Evolutionary conservation across 495 filamentous ascomycete species (phyloP), one percentile per base, ranked within the genome.

Genomic region (Entonaema liquescens): DNA sequence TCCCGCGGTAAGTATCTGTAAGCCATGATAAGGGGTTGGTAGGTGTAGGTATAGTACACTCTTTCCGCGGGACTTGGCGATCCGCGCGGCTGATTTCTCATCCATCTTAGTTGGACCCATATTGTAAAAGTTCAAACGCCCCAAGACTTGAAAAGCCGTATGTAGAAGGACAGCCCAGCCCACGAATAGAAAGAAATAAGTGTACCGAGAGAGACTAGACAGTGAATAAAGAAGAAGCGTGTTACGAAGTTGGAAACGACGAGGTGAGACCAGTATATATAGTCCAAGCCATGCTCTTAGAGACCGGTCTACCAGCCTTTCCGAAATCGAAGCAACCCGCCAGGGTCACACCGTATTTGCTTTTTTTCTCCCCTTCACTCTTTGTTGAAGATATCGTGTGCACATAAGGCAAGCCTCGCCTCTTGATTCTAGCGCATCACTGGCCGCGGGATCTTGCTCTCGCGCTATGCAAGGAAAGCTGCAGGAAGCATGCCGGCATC

Each of bases 101-200:
- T 83, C 80, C 79, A 85, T 83, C 52, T 77, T 79, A 40, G 75
- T 74, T 47, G 78, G 77, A 29, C 78, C 77, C 81, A 82, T 83
- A 11, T 44, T 75, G 50, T 17, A 23, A 61, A 17, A 33, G 23
- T 13, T 44, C 17, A 17, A 33, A 33, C 11, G 15, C 17, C 15
- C 2, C 7, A 31, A 36, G 13, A 12, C 8, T 35, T n/a, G 11
- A 29, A 12, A 53, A 42, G 29, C 12, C 12, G 26, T 28, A 53
- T 13, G 25, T 29, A 7, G 26, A 29, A 36, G 23, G 17, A 52
- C 31, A 7, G 15, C 53, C 53, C 42, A 47, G 23, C 42, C 42
- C 6, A 47, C 42, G 9, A 1, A 1, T 21, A n/a, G n/a, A 3
- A 2, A 33, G 50, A 31, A 0, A 29, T 15, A 29, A 29, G 50